Evolutionary conservation across 2,329 filamentous ascomycete genomes (phyloP).

Genomic region (Aspergillus intermedius): DNA sequence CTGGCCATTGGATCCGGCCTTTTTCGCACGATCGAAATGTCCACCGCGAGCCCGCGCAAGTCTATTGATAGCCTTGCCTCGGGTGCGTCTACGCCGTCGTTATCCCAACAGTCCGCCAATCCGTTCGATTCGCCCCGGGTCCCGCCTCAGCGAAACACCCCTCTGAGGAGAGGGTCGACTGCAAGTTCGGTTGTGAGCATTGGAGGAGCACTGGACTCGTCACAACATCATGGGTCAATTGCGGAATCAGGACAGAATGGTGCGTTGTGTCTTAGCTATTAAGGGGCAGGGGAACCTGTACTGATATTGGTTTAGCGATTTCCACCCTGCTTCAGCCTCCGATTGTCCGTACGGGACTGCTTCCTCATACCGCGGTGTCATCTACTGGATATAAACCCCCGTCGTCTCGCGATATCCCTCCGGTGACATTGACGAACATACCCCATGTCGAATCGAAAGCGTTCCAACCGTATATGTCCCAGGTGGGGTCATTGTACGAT

Average conservation of each 20-base stretch:
- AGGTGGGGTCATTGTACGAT: conserved; percentile 83
- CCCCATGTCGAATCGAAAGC: conserved; percentile 69
- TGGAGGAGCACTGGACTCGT: conserved; percentile 72
- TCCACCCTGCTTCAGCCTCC: conserved; percentile 88
- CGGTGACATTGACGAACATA: conserved; percentile 84
- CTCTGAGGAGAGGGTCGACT: conserved; percentile 64
- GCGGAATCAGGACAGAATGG: conserved; percentile 79
- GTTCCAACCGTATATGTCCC: conserved; percentile 76
- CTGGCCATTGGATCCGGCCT: conserved; percentile 28
- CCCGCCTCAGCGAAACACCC: conserved; percentile 26
- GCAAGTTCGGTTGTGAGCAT: conserved; percentile 84
- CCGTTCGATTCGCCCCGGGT: conserved; percentile 29
- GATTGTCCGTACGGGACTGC: conserved; percentile 78
- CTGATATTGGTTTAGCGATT: conserved; percentile 56
- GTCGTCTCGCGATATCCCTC: conserved; percentile 82
- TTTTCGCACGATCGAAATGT: conserved; percentile 48
- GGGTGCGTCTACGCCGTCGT: conserved; percentile 45
- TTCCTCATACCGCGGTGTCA: conserved; percentile 64
- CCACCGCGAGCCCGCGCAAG: conserved; percentile 55
- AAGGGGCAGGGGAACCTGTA: not conserved
- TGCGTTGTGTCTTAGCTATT: conserved; percentile 23
- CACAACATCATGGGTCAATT: conserved; percentile 53
- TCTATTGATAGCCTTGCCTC: conserved; percentile 60
- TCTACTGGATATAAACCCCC: conserved; percentile 73
- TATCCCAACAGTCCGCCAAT: conserved; percentile 44